Percentiles rank a stretch among this genome's conserved stretches.
Evolutionary conservation across 2,329 filamentous ascomycete genomes (phyloP).

Genomic region (Colletotrichum lupini): DNA sequence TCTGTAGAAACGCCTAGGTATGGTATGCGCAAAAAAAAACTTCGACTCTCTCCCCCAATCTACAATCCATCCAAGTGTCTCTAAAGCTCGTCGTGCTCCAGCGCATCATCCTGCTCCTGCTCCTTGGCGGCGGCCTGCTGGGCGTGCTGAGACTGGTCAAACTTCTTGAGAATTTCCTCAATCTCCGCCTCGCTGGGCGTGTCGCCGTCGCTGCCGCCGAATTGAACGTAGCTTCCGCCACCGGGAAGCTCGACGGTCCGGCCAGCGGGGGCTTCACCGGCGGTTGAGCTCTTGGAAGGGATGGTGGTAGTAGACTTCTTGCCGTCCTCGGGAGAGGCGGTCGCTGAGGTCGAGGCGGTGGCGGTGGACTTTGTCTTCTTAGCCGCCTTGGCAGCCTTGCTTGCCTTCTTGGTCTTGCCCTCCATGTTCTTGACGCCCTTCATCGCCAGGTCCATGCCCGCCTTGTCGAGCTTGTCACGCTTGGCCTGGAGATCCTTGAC

Average conservation of each 20-base stretch:
- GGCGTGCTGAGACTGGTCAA: constrained; percentile 43
- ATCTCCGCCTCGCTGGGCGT: constrained; percentile 58
- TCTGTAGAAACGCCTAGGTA: constrained; percentile 7
- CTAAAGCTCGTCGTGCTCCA: constrained; percentile 50
- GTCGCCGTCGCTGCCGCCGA: constrained; percentile 36
- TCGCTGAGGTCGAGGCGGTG: constrained; percentile 54
- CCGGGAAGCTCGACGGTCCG: constrained; percentile 55
- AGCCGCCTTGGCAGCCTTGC: constrained; percentile 40
- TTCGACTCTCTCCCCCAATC: background rate
- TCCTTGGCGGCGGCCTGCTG: constrained; percentile 34
- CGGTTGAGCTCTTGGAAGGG: constrained; percentile 38
- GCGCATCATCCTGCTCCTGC: constrained; percentile 40
- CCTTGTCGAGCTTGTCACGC: constrained; percentile 77
- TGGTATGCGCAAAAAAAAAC: constrained; percentile 23
- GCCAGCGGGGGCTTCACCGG: constrained; percentile 43
- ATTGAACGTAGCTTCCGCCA: constrained; percentile 45
- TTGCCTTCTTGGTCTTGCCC: constrained; percentile 56
- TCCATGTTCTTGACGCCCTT: constrained; percentile 71
- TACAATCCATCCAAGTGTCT: background rate
- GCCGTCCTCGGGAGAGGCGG: constrained; percentile 40
- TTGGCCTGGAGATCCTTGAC: constrained; percentile 77
- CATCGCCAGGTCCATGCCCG: constrained; percentile 76
- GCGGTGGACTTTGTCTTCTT: constrained; percentile 58
- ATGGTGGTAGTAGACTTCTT: constrained; percentile 51
- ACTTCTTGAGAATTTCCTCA: constrained; percentile 58